Percentiles rank a stretch among this genome's conserved stretches.
These are phyloP conservation scores for Colletotrichum trifolii DNA, from an alignment of 2,329 filamentous ascomycete species.

Conservation along the genomic window DNA sequence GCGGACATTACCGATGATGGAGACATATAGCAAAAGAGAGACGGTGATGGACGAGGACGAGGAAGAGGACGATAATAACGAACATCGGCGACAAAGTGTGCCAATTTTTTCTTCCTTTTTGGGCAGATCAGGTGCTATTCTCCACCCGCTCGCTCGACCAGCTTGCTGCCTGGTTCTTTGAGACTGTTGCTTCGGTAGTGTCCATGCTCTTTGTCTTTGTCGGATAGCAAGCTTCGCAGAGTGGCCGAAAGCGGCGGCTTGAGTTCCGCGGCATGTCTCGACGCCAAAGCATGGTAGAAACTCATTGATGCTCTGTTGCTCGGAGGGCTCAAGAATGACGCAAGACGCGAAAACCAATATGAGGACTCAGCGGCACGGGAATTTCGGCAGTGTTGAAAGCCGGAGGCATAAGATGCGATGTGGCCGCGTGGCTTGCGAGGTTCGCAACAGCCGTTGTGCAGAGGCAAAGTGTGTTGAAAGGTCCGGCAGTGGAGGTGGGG, in stretches of 20 bases:
- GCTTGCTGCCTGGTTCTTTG: no score
- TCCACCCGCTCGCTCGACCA: no score
- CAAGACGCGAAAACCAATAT: no score
- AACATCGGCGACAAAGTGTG: no score
- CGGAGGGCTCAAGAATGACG: no score
- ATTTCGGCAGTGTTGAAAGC: conserved; percentile 6
- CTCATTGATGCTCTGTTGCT: neutral
- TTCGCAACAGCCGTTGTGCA: conserved; percentile 11
- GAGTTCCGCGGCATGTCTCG: conserved; percentile 21
- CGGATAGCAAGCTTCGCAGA: conserved; percentile 3
- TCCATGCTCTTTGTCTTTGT: conserved; percentile 22
- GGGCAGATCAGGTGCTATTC: no score
- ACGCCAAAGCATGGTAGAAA: conserved; percentile 4
- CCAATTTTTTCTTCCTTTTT: no score
- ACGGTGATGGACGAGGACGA: no score
- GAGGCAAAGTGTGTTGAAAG: conserved; percentile 22
- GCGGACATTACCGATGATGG: no score
- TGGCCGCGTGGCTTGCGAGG: conserved; percentile 1
- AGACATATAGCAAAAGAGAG: no score
- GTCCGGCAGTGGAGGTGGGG: conserved; percentile 1
- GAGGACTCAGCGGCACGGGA: no score
- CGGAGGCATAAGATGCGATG: conserved; percentile 13
- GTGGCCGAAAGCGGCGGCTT: conserved; percentile 20
- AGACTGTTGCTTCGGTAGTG: neutral
- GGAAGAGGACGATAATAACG: no score